phyloP scores from a whole-genome alignment of 2,329 filamentous ascomycete species.

The Curvularia lunata region DNA sequence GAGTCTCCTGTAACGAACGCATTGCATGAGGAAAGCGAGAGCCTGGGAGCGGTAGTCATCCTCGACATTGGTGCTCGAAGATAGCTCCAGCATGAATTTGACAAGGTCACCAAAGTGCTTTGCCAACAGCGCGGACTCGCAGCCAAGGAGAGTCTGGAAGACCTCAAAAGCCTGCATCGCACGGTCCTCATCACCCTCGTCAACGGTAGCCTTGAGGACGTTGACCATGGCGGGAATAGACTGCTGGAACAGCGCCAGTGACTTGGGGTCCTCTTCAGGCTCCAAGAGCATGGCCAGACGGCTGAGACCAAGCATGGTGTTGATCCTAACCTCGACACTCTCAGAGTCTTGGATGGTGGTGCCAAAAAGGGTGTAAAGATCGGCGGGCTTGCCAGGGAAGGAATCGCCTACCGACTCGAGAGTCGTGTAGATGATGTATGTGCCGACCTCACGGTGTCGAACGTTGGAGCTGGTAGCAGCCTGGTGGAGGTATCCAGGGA shows the following conservation, averaged over 20 bases:
- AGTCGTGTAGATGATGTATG: conserved; percentile 91
- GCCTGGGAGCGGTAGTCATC: conserved; percentile 90
- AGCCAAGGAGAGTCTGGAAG: conserved; percentile 92
- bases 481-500: conserved; percentile 79
- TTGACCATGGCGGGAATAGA: conserved; percentile 87
- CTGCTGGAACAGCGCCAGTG: conserved; percentile 76
- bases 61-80: conserved; percentile 75
- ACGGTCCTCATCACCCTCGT: conserved; percentile 82
- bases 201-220: conserved; percentile 83
- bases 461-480: conserved; percentile 77
- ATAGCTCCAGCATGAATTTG: conserved; percentile 90
- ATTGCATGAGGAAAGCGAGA: conserved; percentile 91
- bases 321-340: conserved; percentile 90
- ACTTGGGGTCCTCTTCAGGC: conserved; percentile 79
- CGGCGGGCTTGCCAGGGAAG: conserved; percentile 79
- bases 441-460: conserved; percentile 84
- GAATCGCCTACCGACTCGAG: conserved; percentile 85
- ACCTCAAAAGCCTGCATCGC: conserved; percentile 92
- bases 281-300: conserved; percentile 87
- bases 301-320: conserved; percentile 89
- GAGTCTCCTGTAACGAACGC: conserved; percentile 88
- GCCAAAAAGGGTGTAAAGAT: conserved; percentile 82
- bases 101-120: conserved; percentile 88
- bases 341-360: conserved; percentile 89
- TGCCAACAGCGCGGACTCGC: conserved; percentile 82